Conservation (phyloP, 2,329 filamentous ascomycete species). For the Monilinia polystroma region DNA sequence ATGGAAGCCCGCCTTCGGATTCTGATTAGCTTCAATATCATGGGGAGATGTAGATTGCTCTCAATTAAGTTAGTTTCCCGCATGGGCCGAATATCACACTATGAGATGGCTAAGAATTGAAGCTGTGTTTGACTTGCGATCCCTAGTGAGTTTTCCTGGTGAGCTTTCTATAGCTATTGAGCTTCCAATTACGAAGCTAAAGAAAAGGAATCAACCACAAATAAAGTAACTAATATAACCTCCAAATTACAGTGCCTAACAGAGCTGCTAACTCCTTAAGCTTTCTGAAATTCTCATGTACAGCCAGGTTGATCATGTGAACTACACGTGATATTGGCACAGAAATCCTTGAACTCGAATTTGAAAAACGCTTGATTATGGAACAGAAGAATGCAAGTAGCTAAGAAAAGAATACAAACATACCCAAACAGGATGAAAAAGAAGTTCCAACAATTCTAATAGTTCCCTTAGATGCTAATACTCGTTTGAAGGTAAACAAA, state of each 20-base stretch:
- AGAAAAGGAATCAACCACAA: neutral
- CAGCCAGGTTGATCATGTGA: neutral
- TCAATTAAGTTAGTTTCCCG: neutral
- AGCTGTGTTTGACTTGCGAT: neutral
- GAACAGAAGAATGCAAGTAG: neutral
- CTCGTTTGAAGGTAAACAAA: constrained; percentile 45
- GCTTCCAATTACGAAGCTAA: neutral
- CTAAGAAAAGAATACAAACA: neutral
- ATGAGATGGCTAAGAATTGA: neutral
- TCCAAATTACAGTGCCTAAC: neutral
- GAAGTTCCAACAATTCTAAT: constrained; percentile 43
- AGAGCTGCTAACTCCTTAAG: neutral
- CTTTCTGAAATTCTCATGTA: neutral
- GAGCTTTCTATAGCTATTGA: neutral
- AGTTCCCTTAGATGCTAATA: constrained; percentile 41
- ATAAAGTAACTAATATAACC: neutral
- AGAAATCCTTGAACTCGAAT: neutral
- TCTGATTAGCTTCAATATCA: neutral
- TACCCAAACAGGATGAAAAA: constrained; percentile 41
- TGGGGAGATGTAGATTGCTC: neutral
- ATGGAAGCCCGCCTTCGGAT: neutral
- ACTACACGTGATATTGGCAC: neutral
- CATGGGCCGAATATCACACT: neutral
- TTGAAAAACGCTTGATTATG: too few relatives aligned
- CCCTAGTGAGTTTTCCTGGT: neutral